phyloP scores from a whole-genome alignment of 306 rosid genomes.

The Fragaria ananassa region DNA sequence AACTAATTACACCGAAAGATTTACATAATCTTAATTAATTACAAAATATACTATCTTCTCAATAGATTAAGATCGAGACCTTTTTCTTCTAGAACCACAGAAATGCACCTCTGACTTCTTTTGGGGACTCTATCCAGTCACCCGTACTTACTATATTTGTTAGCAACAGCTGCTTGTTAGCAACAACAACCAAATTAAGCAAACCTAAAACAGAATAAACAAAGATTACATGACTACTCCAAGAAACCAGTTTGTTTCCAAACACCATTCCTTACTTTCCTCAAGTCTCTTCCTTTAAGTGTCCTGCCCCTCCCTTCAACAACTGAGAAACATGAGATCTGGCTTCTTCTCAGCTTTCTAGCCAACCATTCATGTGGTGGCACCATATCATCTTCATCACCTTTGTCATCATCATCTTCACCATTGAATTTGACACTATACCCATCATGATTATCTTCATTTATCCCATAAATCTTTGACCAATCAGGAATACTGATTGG shows the following conservation, averaged over 20 bases:
- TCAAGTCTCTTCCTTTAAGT: slow-evolving; percentile 93
- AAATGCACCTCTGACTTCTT: slow-evolving; percentile 27
- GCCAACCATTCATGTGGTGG: slow-evolving; percentile 99
- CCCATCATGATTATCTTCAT: not conserved
- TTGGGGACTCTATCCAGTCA: slow-evolving; percentile 11
- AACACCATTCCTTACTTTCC: slow-evolving; percentile 81
- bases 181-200: not conserved
- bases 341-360: slow-evolving; percentile 78
- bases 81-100: not conserved
- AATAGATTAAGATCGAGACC: too few relatives aligned
- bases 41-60: too few relatives aligned
- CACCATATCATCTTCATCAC: slow-evolving; percentile 52
- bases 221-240: slow-evolving; percentile 47
- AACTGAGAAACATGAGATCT: slow-evolving; percentile 86
- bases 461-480: slow-evolving; percentile 55
- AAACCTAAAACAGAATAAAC: not conserved
- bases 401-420: slow-evolving; percentile 27
- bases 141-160: not conserved
- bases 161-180: too few relatives aligned
- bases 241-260: slow-evolving; percentile 88
- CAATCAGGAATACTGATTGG: slow-evolving; percentile 82
- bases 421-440: slow-evolving; percentile 3
- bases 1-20: too few relatives aligned
- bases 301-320: slow-evolving; percentile 93
- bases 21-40: too few relatives aligned